Base-by-base conservation (phyloP, 2,329 filamentous ascomycete species). In the Ophiocordyceps unilateralis region DNA sequence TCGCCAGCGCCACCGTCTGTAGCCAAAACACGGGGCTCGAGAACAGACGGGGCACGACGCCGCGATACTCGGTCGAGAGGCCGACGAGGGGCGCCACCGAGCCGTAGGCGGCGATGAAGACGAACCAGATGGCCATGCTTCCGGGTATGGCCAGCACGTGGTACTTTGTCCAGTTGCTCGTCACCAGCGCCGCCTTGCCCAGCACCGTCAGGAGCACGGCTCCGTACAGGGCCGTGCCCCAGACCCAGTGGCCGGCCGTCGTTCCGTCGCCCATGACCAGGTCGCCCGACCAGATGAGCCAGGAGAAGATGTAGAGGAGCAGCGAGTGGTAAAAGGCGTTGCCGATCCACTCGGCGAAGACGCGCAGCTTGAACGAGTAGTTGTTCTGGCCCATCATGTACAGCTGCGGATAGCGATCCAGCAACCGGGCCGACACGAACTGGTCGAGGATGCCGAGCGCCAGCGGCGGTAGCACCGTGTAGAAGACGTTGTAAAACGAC, bases 401-500 rank as follows among this genome's bases (percentile, higher is more conserved):
- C 17, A 98, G 74, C 60, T 98, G 93, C 12, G 91, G 91, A 58
- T 98, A 98, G 23, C 91, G 78, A 61, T 98, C 91, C 12, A 98
- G 72, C 20, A 98, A 69, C 21, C 91, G 80, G 7, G 93, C 91
- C 37, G 87, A 94, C 55, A 98, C 87, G 63, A 93, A 96, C 58
- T 98, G 93, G 60, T 98, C 93, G 50, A 95, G 85, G 49, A 98
- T 93, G 52, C 91, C 91, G 56, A 98, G 81, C 1, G 86, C 89
- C 46, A 98, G 81, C 1, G 91, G 91, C 15, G 91, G 91, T 17
- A 95, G 69, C 19, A 93, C 83, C 1, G 91, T 98, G 67, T 93
- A 98, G 60, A 98, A 83, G 60, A 98, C 87, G 68, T 98, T 98
- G 72, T 95, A 98, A 66, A 96, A 93, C 8, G 89, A 94, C n/a